phyloP scores from a whole-genome alignment of 208 protist genomes.

The Leishmania lainsoni region DNA sequence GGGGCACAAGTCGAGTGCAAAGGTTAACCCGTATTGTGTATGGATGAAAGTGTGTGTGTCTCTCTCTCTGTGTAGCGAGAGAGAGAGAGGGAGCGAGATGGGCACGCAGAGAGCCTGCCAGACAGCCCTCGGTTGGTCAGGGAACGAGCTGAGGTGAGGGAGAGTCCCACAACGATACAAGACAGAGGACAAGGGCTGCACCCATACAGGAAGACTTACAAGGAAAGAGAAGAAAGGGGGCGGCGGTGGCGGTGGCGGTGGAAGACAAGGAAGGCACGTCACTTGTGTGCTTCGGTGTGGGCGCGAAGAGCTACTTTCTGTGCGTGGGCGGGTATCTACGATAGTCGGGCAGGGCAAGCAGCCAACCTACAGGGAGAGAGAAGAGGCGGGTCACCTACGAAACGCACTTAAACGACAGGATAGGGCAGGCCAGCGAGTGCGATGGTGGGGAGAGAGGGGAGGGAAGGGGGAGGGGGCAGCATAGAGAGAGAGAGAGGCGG shows the following conservation, averaged over 20 bases:
- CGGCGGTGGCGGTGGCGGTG: neutral
- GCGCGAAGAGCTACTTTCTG: neutral
- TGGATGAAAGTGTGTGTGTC: no score
- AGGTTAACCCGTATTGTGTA: neutral
- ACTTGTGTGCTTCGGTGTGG: neutral
- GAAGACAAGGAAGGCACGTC: constrained; percentile 5
- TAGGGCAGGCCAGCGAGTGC: neutral
- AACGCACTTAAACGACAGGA: no score
- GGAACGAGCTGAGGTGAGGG: neutral
- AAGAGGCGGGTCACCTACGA: no score
- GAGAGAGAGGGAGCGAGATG: no score
- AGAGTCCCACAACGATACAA: neutral
- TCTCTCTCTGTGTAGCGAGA: no score
- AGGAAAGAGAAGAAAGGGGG: neutral
- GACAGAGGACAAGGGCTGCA: neutral
- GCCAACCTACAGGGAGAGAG: no score
- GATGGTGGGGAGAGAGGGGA: neutral
- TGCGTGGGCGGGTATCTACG: no score
- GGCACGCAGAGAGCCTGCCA: no score
- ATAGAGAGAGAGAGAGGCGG: neutral
- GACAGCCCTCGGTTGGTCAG: neutral
- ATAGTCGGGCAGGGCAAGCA: no score
- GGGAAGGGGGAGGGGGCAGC: neutral
- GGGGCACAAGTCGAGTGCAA: neutral
- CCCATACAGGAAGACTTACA: neutral